Evolutionary conservation across 176 grass and related monocot genomes (phyloP).

Genomic region (Bolboschoenus planiculmis): DNA sequence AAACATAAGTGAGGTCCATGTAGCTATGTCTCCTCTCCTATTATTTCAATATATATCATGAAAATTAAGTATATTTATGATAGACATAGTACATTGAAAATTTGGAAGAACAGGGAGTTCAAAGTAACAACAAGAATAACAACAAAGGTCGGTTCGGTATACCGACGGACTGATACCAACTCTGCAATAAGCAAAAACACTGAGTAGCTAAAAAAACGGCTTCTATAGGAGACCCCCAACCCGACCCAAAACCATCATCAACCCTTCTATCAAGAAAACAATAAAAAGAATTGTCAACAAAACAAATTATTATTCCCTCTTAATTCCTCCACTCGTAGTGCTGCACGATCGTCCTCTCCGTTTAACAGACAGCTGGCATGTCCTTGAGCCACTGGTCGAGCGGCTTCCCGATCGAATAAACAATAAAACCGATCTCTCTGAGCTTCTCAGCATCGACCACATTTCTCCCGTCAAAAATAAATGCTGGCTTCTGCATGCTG

Average conservation of each 20-base stretch:
- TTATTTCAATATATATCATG: not conserved
- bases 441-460: slow-evolving; percentile 60
- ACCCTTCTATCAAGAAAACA: slow-evolving; percentile 38
- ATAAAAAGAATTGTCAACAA: slow-evolving; percentile 70
- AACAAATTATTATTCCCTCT: slow-evolving; percentile 19
- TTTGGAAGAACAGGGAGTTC: not conserved
- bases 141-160: not conserved
- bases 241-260: slow-evolving; percentile 1
- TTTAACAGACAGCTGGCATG: slow-evolving; percentile 71
- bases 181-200: not conserved
- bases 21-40: not conserved
- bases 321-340: not conserved
- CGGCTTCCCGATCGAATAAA: slow-evolving; percentile 87
- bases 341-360: not conserved
- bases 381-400: slow-evolving; percentile 85
- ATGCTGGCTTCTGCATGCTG: slow-evolving; percentile 87
- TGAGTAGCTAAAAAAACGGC: not conserved
- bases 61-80: slow-evolving; percentile 8
- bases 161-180: slow-evolving; percentile 1
- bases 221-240: slow-evolving; percentile 9
- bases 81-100: not conserved
- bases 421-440: slow-evolving; percentile 93
- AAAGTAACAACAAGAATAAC: not conserved
- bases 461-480: slow-evolving; percentile 73
- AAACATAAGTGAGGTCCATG: not conserved